Percentiles rank a stretch among this genome's conserved stretches.
phyloP scores from a whole-genome alignment of 164 flowering plant species.

The Dillenia suffruticosa region DNA sequence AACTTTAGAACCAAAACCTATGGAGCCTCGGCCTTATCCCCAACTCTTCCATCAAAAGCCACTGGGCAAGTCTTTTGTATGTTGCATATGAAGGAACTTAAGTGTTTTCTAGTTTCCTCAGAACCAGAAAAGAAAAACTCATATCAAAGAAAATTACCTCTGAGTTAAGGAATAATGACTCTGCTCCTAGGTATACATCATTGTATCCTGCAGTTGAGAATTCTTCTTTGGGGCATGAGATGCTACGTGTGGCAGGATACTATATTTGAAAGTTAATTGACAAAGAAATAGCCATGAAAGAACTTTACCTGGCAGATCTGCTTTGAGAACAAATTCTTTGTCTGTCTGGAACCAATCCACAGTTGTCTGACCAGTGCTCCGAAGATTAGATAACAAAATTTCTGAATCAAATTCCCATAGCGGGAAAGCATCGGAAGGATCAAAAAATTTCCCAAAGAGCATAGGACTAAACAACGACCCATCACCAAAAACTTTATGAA shows the following conservation, averaged over 20 bases:
- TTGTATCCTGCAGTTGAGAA: too few species aligned
- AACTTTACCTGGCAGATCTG: slow-evolving; percentile 61
- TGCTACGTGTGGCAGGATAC: too few species aligned
- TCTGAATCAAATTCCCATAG: slow-evolving; percentile 86
- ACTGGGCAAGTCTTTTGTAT: neutral
- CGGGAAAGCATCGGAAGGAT: slow-evolving; percentile 95
- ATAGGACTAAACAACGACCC: slow-evolving; percentile 83
- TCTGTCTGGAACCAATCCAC: slow-evolving; percentile 78
- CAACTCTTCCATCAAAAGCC: slow-evolving; percentile 2
- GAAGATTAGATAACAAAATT: slow-evolving; percentile 36
- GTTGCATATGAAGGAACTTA: too few species aligned
- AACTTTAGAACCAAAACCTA: neutral
- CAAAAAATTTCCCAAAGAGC: slow-evolving; percentile 81
- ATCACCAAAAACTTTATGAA: slow-evolving; percentile 48
- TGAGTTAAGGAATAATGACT: too few species aligned
- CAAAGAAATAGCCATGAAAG: too few species aligned
- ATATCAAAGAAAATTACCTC: too few species aligned
- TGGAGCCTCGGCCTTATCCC: slow-evolving; percentile 4
- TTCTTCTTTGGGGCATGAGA: too few species aligned
- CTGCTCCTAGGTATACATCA: too few species aligned
- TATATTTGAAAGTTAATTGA: too few species aligned
- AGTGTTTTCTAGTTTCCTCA: too few species aligned
- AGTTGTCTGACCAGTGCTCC: slow-evolving; percentile 28
- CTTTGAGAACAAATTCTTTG: slow-evolving; percentile 53
- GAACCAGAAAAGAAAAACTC: too few species aligned